Evolutionary conservation across 345 rosid species (phyloP), one percentile per base, ranked within the genome.

Genomic region (Eucalyptus curtisii): DNA sequence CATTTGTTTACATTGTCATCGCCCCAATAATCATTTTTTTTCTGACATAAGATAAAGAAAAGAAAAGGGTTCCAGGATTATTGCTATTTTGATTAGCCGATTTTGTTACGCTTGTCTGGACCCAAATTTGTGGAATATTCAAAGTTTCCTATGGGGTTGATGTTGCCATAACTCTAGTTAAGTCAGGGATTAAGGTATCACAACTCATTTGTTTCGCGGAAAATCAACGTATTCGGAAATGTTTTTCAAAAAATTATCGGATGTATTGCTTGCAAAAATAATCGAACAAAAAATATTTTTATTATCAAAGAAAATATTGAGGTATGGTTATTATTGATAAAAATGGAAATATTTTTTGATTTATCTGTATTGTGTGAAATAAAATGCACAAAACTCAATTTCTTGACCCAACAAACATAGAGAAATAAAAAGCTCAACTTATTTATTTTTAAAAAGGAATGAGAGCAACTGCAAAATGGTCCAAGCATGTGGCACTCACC

Each of bases 171-270:
- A 4, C 3, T 31, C 42, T 31, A 31, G 42, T 17, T 12, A 68
- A 31, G 12, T 2, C 4, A 16, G 1, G 7, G 19, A 61, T 4
- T 13, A 61, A 64, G 4, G 3, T 8, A 64, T 30, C 17, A n/a
- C 9, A 0, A 14, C 17, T 64, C 10, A 16, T 64, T 64, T 64
- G 5, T 64, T 64, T 64, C 2, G 1, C 3, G 0, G 2, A 64
- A 64, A n/a, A 64, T 64, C 33, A 64, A 64, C 2, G 5, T 52
- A 68, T 33, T 68, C 20, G 1, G 4, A 31, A 33, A 17, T 68
- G 10, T 13, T 33, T 68, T 33, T 68, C 3, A 33, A 16, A 31
- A 68, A 68, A 68, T 7, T 8, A 33, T 33, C 2, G 2, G 7
- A 9, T 33, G 12, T 31, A 68, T 33, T 33, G 7, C 6, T 33